These are phyloP conservation scores for Apiotrichum veenhuisii DNA, from an alignment of 1,284 basidiomycete genomes.

Conservation along the genomic window DNA sequence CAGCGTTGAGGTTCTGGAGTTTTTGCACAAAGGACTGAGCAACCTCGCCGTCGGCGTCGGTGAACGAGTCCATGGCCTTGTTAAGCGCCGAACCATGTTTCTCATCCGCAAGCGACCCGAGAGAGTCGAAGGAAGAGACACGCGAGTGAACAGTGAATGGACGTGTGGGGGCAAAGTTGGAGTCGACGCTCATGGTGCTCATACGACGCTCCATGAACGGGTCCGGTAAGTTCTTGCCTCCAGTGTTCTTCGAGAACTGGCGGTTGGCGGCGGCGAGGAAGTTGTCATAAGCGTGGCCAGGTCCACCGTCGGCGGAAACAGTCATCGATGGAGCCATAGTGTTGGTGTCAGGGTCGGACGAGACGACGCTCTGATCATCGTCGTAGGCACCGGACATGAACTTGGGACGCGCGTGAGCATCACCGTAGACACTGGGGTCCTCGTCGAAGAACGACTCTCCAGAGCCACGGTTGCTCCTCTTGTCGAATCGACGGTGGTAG, in stretches of 20 bases:
- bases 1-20: slow-evolving; percentile 68
- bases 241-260: slow-evolving; percentile 72
- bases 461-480: slow-evolving; percentile 38
- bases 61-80: slow-evolving; percentile 89
- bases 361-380: slow-evolving; percentile 54
- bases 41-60: slow-evolving; percentile 84
- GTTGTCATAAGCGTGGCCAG: slow-evolving; percentile 56
- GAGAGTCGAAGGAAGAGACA: slow-evolving; percentile 76
- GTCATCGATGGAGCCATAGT: slow-evolving; percentile 25
- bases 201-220: slow-evolving; percentile 65
- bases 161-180: slow-evolving; percentile 55
- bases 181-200: slow-evolving; percentile 29
- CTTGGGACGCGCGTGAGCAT: slow-evolving; percentile 47
- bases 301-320: neutral
- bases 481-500: slow-evolving; percentile 46
- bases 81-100: slow-evolving; percentile 84
- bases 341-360: slow-evolving; percentile 43
- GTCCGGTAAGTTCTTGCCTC: slow-evolving; percentile 62
- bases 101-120: slow-evolving; percentile 82
- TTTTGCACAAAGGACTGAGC: slow-evolving; percentile 83
- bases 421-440: slow-evolving; percentile 34
- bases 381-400: slow-evolving; percentile 57
- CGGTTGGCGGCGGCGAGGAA: slow-evolving; percentile 81
- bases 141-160: slow-evolving; percentile 78
- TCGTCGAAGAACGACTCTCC: slow-evolving; percentile 50